phyloP scores from a whole-genome alignment of 2,329 filamentous ascomycete genomes.

The Leptographium lundbergii region DNA sequence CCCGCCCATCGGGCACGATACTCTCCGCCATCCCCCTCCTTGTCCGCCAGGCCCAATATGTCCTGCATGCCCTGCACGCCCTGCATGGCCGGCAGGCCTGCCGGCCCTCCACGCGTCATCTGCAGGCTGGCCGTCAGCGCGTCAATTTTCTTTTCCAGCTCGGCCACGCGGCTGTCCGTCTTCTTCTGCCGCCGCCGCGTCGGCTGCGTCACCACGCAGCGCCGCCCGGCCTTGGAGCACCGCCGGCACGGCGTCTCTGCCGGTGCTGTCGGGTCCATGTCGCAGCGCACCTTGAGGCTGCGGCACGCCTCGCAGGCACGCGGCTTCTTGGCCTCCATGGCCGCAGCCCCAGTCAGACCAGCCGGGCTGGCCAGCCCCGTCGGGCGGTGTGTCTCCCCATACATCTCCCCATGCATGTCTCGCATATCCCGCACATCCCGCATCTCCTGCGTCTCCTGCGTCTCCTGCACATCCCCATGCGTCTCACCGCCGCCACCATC shows the following conservation, averaged over 20 bases:
- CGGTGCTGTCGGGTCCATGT: constrained; percentile 51
- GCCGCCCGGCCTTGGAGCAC: constrained; percentile 68
- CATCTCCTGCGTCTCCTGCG: no score
- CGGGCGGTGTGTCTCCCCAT: background rate
- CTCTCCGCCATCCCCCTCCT: background rate
- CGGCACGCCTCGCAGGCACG: constrained; percentile 67
- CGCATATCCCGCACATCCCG: no score
- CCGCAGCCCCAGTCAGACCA: background rate
- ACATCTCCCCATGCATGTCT: background rate
- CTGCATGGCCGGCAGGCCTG: background rate
- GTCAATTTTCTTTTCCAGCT: constrained; percentile 88
- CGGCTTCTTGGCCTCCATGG: constrained; percentile 47
- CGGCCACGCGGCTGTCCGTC: constrained; percentile 76
- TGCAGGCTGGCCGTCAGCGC: constrained; percentile 70
- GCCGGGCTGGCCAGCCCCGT: background rate
- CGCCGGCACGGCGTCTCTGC: constrained; percentile 54
- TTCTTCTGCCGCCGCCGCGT: constrained; percentile 78
- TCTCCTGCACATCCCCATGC: no score
- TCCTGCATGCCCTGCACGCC: background rate
- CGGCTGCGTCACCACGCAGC: constrained; percentile 64
- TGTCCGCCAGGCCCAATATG: background rate
- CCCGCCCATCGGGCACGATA: background rate
- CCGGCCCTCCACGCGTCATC: constrained; percentile 24
- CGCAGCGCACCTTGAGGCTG: constrained; percentile 72
- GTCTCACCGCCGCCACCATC: constrained; percentile 1